phyloP scores from a whole-genome alignment of 2,329 filamentous ascomycete species.

The Cadophora sp. region DNA sequence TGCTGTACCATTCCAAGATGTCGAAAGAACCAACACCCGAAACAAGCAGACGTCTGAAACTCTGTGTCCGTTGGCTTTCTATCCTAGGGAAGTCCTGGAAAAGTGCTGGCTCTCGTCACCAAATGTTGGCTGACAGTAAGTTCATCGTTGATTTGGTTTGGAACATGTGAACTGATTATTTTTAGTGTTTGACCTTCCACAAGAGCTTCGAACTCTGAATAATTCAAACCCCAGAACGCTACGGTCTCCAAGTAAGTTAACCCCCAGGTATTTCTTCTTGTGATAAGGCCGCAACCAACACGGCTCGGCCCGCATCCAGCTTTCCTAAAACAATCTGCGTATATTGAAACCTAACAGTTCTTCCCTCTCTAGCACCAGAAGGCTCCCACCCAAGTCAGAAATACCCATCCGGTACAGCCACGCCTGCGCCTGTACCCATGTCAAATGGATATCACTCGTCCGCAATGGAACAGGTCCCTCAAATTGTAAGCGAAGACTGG shows the following conservation, averaged over 20 bases:
- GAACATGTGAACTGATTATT: not conserved
- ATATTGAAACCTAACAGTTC: not conserved
- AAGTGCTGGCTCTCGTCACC: conserved; percentile 41
- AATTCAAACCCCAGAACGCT: conserved; percentile 13
- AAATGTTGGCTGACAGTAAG: conserved; percentile 42
- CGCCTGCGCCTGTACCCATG: not conserved
- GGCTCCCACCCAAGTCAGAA: not conserved
- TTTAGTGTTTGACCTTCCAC: conserved; percentile 35
- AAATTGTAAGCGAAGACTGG: conserved; percentile 37
- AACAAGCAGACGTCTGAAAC: conserved; percentile 35
- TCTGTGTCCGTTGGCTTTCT: conserved; percentile 44
- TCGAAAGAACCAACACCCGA: conserved; percentile 27
- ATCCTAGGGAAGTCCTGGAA: conserved; percentile 44
- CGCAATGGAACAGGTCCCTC: not conserved
- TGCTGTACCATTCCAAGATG: conserved; percentile 39
- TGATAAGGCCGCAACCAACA: no score
- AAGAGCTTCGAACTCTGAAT: conserved; percentile 27
- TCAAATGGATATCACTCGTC: conserved; percentile 12
- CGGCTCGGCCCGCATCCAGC: not conserved
- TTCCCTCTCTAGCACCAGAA: not conserved
- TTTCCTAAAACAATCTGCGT: not conserved
- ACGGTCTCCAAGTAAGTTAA: not conserved
- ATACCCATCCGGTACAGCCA: not conserved
- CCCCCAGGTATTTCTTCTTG: not conserved
- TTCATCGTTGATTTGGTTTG: not conserved